Evolutionary conservation across 2,329 filamentous ascomycete genomes (phyloP), one percentile per base, ranked within the genome.

Genomic region (Colletotrichum destructivum): DNA sequence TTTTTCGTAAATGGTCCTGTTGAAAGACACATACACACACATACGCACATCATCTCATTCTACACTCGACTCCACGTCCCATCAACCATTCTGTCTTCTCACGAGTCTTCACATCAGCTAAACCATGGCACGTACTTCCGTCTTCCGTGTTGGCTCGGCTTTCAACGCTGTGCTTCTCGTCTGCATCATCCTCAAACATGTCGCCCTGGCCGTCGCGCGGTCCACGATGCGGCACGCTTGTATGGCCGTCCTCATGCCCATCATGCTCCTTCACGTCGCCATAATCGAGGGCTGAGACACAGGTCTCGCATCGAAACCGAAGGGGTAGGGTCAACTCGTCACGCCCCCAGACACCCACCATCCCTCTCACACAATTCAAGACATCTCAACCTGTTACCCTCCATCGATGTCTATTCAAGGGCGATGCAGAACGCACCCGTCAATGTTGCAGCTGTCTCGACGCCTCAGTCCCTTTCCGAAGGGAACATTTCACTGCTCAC

Each of bases 161-260:
- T 47, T 71, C 40, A 71, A 63, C 38, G 69, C 59, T 40, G 31
- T 63, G 8, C 23, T 71, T 13, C 69, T 71, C 26, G 7, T 13
- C 40, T 71, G 59, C 65, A 71, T 71, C 69, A 69, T 71, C 7
- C 69, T 71, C 65, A 71, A 71, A 46, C 69, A 69, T n/a, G 59
- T 69, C 31, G 54, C 59, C 15, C 42, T 71, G 31, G 65, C 52
- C 38, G 46, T 71, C 40, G 47, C 59, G 12, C 59, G 60, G n/a
- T 71, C 65, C 3, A 54, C 69, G 11, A 11, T 60, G 15, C 65
- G 69, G 2, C 59, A 69, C 35, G 69, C 60, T 2, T 69, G 59
- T 51, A 64, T 71, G 65, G 69, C 42, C 0, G 47, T 69, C 6
- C 59, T 71, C 6, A 69, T 71, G 51, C 69, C 69, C n/a, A n/a